A percentile compares a stretch with the other conserved stretches of the same genome.
Conservation (phyloP, 352 stramenopile species). For the Globisporangium cederbergense region DNA sequence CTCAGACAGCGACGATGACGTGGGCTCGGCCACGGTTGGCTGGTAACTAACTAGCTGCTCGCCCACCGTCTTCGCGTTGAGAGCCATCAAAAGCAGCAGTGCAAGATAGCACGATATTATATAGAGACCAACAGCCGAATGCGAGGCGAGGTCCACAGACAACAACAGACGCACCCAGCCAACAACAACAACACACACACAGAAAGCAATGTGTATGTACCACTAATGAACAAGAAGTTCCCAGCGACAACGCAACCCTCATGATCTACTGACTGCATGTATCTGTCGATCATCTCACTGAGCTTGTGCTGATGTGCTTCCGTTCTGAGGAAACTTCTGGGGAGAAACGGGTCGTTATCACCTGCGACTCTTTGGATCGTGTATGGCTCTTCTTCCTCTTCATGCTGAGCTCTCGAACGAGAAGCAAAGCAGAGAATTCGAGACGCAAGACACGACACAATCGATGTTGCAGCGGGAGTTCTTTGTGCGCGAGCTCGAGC, state of each 20-base stretch:
- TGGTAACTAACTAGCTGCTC: conserved; percentile 35
- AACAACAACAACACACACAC: background rate
- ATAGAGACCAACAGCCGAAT: background rate
- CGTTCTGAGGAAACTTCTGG: no score
- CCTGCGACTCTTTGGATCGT: background rate
- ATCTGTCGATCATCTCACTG: background rate
- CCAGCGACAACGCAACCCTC: background rate
- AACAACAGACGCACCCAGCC: background rate
- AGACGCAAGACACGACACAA: background rate
- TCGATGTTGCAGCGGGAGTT: conserved; percentile 47
- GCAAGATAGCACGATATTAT: conserved; percentile 4
- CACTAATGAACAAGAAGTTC: background rate
- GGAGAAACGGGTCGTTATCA: background rate
- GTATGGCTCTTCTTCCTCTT: no score
- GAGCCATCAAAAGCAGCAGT: background rate
- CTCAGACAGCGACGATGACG: conserved; percentile 69
- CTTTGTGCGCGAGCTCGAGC: conserved; percentile 53
- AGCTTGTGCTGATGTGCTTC: background rate
- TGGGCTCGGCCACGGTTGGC: conserved; percentile 75
- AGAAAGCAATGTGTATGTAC: conserved; percentile 10
- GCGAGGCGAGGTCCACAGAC: background rate
- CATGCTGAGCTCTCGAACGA: no score
- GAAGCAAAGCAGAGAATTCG: no score
- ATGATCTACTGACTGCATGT: background rate
- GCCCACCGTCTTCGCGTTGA: background rate